Evolutionary conservation across 73 alveolate species (phyloP), one percentile per base, ranked within the genome.

Genomic region (Stentor coeruleus): DNA sequence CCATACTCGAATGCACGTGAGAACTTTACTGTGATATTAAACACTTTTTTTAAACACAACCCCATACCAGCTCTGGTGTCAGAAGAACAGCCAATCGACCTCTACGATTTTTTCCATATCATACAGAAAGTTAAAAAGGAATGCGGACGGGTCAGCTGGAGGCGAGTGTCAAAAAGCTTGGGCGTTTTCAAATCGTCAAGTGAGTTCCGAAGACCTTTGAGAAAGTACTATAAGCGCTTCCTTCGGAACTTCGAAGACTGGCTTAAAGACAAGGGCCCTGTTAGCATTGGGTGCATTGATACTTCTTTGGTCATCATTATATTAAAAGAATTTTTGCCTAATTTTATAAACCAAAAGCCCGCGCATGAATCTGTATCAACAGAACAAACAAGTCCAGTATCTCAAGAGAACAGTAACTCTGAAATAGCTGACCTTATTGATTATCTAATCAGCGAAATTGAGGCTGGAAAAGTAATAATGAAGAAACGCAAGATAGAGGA

Each of bases 91-190:
- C 42, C 79, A 20, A 20, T 20, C 33, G 79, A 66, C 39, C n/a
- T 66, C 20, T 66, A 66, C 33, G 79, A 66, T 31, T 40, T 66
- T 66, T 66, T 66, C 37, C 79, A 66, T 66, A 20, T 20, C 37
- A 66, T 66, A 66, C 33, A 28, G 79, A 20, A 66, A 66, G 79
- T 66, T 20, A 66, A 40, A 66, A 66, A 33, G 79, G 49, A 66
- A 20, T 66, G n/a, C 42, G 79, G 79, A 66, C n/a, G 79, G 37
- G 0, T 66, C 37, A 66, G 79, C 37, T 66, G 79, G 79, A 37
- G 41, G 33, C 26, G n/a, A 66, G 79, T 66, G n/a, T 37, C 40
- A 66, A 66, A 66, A 33, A 40, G 20, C 37, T 40, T 66, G 79
- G 37, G 79, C 14, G 40, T 40, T 0, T 28, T 1, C 39, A 20